Percentiles rank a stretch among this genome's conserved stretches.
These are phyloP conservation scores for Neonothopanus nambi DNA, from an alignment of 1,284 basidiomycete genomes.

Conservation along the genomic window DNA sequence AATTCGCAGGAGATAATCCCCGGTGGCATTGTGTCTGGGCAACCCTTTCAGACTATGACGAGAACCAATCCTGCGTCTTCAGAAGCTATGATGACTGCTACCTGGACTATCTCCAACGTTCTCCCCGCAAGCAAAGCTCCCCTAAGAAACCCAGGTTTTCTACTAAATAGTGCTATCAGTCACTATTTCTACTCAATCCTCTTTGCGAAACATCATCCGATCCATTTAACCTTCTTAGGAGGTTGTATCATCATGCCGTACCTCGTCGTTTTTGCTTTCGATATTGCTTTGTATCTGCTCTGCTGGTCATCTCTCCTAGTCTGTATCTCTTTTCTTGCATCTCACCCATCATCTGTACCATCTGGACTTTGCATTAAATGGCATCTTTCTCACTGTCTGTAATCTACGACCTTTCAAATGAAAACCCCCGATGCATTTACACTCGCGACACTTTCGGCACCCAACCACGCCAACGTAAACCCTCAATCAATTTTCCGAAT, in stretches of 20 bases:
- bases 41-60: conserved; percentile 51
- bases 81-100: conserved; percentile 64
- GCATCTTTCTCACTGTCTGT: no score
- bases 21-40: conserved; percentile 68
- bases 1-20: conserved; percentile 26
- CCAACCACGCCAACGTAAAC: no score
- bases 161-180: conserved; percentile 22
- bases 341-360: not conserved
- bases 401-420: no score
- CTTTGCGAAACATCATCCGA: no score
- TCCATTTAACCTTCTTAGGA: not conserved
- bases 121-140: conserved; percentile 34
- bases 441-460: no score
- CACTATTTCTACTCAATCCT: conserved; percentile 11
- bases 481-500: no score
- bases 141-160: conserved; percentile 20
- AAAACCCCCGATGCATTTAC: no score
- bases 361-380: no score
- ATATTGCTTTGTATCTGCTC: not conserved
- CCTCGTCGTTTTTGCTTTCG: conserved; percentile 5
- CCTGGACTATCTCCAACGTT: conserved; percentile 39
- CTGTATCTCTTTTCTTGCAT: not conserved
- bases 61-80: conserved; percentile 46
- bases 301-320: not conserved
- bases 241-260: not conserved